A percentile compares a stretch with the other conserved stretches of the same genome.
phyloP scores from a whole-genome alignment of 1,284 basidiomycete genomes.

The Chalciporus piperatoides region DNA sequence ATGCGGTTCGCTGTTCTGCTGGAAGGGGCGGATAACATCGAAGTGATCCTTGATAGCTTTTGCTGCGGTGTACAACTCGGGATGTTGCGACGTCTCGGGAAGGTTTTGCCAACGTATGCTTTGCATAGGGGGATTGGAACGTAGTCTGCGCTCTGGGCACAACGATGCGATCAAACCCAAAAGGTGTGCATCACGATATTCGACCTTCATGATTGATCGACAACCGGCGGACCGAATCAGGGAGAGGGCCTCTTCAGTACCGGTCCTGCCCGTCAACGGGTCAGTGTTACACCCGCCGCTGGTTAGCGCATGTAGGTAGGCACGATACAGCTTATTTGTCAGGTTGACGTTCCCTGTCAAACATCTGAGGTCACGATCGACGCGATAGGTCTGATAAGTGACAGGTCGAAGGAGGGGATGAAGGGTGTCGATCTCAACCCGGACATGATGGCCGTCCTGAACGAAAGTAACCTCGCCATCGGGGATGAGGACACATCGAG shows the following conservation, averaged over 20 bases:
- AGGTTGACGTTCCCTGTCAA: conserved; percentile 34
- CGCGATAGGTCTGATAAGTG: conserved; percentile 36
- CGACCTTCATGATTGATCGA: conserved; percentile 38
- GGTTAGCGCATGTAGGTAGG: conserved; percentile 25
- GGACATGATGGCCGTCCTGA: conserved; percentile 24
- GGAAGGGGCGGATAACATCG: conserved; percentile 13
- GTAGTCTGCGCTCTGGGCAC: conserved; percentile 35
- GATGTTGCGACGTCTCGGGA: conserved; percentile 31
- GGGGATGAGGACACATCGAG: no score
- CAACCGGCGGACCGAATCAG: conserved; percentile 38
- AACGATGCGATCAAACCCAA: conserved; percentile 35
- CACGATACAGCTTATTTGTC: conserved; percentile 36
- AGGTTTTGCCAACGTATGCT: conserved; percentile 18
- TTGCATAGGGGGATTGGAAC: conserved; percentile 43
- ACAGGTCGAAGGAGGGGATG: conserved; percentile 5
- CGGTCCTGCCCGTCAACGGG: conserved; percentile 28
- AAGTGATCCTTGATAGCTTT: conserved; percentile 33
- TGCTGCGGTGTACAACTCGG: conserved; percentile 26
- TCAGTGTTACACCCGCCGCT: conserved; percentile 40
- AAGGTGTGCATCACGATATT: conserved; percentile 27
- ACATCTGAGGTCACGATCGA: conserved; percentile 39
- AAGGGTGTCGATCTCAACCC: conserved; percentile 22
- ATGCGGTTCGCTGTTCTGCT: neutral
- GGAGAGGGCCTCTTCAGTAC: conserved; percentile 8
- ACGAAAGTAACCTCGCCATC: conserved; percentile 31